Base-by-base conservation (phyloP, 2,329 filamentous ascomycete genomes). In the Aspergillus unguis region DNA sequence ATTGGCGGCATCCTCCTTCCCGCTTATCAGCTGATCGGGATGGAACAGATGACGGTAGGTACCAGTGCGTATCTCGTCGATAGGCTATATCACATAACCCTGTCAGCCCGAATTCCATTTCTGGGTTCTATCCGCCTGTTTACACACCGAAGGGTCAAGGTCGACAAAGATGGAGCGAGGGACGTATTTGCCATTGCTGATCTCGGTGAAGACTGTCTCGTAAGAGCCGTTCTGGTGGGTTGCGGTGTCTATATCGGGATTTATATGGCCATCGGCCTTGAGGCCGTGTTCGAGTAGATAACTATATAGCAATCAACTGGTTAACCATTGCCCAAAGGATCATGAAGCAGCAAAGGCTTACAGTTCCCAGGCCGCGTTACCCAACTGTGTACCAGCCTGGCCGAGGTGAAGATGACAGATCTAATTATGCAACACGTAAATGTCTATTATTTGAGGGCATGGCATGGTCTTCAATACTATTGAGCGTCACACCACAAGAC, bases 281-380 rank as follows among this genome's bases (percentile, higher is more conserved):
- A 86, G 75, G 55, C 83, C 83, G 68, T 86, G 84, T 73, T 86
- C 84, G 43, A 86, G 79, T 53, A 85, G 80, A 69, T 86, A 86
- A 54, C 82, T 85, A 59, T 28, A 52, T 46, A 28, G 42, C 52
- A 43, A 43, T 43, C 26, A 9, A 43, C 25, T n/a, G 11, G 27
- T 43, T 43, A 43, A 17, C 40, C 40, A 9, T 28, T 53, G 29
- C 48, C 10, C 29, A 46, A 49, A 50, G 45, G 33, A 42, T 54
- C 48, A 57, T 63, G 60, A 61, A 65, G 65, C 60, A 67, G 62
- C 66, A 60, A 58, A 54, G 42, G 69, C 82, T 60, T 81, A 86
- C 84, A 86, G 77, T 71, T 86, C 83, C 84, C 84, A 86, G 62
- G 83, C 84, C 65, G 79, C 82, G 74, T 85, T 86, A 63, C 84